Base-by-base conservation (phyloP, 352 stramenopile genomes). In the Globisporangium camurandrum region DNA sequence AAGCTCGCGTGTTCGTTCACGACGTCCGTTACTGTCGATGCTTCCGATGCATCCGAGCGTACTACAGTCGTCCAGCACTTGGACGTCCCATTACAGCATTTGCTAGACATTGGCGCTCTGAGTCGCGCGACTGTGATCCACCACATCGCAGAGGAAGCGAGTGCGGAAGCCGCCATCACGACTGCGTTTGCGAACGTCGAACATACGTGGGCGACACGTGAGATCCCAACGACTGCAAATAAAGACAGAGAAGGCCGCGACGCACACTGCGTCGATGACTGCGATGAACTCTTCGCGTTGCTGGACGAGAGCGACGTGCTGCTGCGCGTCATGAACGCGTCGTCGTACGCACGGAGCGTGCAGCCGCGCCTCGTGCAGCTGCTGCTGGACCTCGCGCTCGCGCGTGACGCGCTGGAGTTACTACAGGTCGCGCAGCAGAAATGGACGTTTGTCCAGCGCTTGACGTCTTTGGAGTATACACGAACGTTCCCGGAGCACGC, bases 221-320 rank as follows among this genome's bases (percentile, higher is more conserved):
- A 87, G 43, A 74, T 88, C 23, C 69, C 76, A 8, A 58, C 62
- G 11, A 49, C 61, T 5, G 26, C 49, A 11, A 68, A 51, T 28
- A 86, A 83, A 49, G 79, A 90, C 41, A 64, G 73, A 14, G 76
- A 90, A 7, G 74, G 75, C 2, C 64, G 76, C 0, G 79, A 90
- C 4, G 63, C 60, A 2, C 54, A 75, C 14, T 82, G 63, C 4
- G 46, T 90, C 2, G 72, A 71, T 0, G 72, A 90, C 37, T 85
- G 74, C 23, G 41, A 49, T 5, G 76, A 88, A n/a, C 52, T 88
- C 8, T 38, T 72, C 1, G 62, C 64, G 0, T 54, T 90, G 1
- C 57, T 88, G 12, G 79, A 90, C 48, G 76, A 90, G 47, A 85
- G 70, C 20, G 76, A 88, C 54, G 73, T 90, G 14, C 46, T 90